Base-by-base conservation (phyloP, 116 monocot genomes). In the Posidonia oceanica region DNA sequence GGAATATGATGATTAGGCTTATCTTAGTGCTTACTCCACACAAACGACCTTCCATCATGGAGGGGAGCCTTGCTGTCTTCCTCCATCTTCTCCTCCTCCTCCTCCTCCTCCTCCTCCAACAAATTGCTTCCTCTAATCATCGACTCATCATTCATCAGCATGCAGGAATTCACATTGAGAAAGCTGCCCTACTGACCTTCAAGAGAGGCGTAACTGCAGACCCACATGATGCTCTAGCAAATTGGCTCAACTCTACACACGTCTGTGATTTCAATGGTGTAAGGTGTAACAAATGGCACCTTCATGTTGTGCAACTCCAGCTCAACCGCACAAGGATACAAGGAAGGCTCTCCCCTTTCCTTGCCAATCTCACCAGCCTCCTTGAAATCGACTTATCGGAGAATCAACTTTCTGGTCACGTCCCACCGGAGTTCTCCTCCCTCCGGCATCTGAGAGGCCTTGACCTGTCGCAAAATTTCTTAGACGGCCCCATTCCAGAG, bases 281-380 rank as follows among this genome's bases (percentile, higher is more conserved):
- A 5, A 3, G 5, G 4, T 75, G 75, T 68, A 75, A 75, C 62
- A 61, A 29, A 52, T 14, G 52, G 29, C 23, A 2, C 12, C 44
- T 36, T 51, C 68, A 69, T 8, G 75, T 75, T 0, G 59, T 60
- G 4, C 16, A 61, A 12, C 68, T 75, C 17, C 52, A 39, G 12
- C 61, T 75, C 36, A 60, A 62, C 15, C 22, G 69, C 20, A 69
- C 10, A 15, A 4, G 11, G 14, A 22, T 75, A 7, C 23, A 51
- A 37, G 69, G 69, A 20, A 51, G 14, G 29, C 44, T 75, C 61
- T 69, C 75, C 13, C 75, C 69, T 18, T 38, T 13, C 52, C 61
- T 75, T 36, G 59, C 75, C 17, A 75, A 75, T 39, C 68, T 75
- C 48, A 69, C 75, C n/a, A 20, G 42, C 39, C 39, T 75, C 36